A percentile compares a stretch with the other conserved stretches of the same genome.
Conservation (phyloP, 352 stramenopile genomes). For the Phytophthora multivora region DNA sequence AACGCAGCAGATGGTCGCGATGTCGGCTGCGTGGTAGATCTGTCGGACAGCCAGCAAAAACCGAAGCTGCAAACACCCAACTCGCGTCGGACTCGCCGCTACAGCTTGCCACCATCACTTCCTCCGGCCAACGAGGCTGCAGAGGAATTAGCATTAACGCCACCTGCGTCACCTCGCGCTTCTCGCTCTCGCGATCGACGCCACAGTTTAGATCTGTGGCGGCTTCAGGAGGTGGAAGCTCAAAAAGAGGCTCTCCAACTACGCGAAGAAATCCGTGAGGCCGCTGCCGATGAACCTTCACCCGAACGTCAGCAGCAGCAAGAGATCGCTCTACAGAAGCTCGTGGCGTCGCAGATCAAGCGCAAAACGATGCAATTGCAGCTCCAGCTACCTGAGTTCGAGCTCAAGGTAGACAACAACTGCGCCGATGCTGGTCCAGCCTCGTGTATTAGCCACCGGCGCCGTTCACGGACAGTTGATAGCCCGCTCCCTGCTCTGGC, state of each 20-base stretch:
- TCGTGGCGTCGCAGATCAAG: constrained; percentile 69
- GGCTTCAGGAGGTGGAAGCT: constrained; percentile 44
- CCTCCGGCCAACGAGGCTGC: constrained; percentile 26
- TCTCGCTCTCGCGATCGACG: constrained; percentile 40
- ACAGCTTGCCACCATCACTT: constrained; percentile 30
- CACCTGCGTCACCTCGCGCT: constrained; percentile 37
- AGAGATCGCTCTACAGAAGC: constrained; percentile 70
- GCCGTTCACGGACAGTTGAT: constrained; percentile 24
- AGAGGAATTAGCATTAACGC: constrained; percentile 13
- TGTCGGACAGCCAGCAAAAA: constrained; percentile 35
- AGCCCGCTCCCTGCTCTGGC: constrained; percentile 16
- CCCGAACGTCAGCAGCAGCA: constrained; percentile 73
- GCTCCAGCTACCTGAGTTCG: constrained; percentile 46
- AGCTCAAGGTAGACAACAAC: constrained; percentile 41
- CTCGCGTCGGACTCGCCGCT: constrained; percentile 29
- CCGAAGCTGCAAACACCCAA: constrained; percentile 47
- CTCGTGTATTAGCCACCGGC: constrained; percentile 24
- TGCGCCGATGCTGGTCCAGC: constrained; percentile 27
- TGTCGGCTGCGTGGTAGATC: constrained; percentile 32
- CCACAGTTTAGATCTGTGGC: constrained; percentile 61
- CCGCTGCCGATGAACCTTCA: constrained; percentile 62
- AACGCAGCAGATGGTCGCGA: constrained; percentile 41
- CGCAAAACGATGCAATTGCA: constrained; percentile 62
- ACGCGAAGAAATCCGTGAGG: constrained; percentile 59
- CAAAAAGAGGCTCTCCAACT: constrained; percentile 51